Base-by-base conservation (phyloP, 768 basidiomycete genomes). In the Boletus subparvulus region DNA sequence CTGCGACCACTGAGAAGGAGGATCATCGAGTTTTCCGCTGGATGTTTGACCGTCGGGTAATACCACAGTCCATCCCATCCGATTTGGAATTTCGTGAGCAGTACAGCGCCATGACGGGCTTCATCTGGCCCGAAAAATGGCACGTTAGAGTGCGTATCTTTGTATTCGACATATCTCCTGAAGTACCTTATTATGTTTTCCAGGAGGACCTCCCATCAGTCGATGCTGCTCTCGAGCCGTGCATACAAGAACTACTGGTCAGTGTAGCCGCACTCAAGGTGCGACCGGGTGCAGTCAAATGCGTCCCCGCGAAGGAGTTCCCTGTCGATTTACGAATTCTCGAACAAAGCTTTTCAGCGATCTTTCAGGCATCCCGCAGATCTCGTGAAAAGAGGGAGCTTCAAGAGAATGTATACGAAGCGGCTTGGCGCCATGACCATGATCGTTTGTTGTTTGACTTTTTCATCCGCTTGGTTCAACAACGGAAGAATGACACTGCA, bases 71-170 rank as follows among this genome's bases (percentile, higher is more conserved):
- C 2, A 26, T 58, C 9, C 30, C 54, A 37, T 47, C 40, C 3
- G 54, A 56, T 51, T n/a, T n/a, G 8, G 33, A 42, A 1, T 59
- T 59, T 21, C 28, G 40, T 8, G 45, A 56, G 33, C 45, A 51
- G 8, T 59, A 56, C 39, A 11, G 4, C 1, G 9, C 17, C 24
- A 56, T 56, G 58, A 59, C 50, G 3, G 16, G 30, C 21, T 43
- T 56, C 28, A 59, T 59, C 6, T 59, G 58, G 58, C 54, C 58
- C 3, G 55, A 59, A 16, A 39, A 28, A 9, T 56, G 58, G 58
- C 32, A 17, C 17, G 8, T 5, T 17, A 59, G 54, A 39, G 58
- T 59, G 17, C 10, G 58, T 39, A 33, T 41, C 13, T 16, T 8
- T 30, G 13, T 12, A 30, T 28, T 12, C 1, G 2, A 9, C 2